Evolutionary conservation across 2,329 filamentous ascomycete genomes (phyloP).

Genomic region (Aspergillus sp.): DNA sequence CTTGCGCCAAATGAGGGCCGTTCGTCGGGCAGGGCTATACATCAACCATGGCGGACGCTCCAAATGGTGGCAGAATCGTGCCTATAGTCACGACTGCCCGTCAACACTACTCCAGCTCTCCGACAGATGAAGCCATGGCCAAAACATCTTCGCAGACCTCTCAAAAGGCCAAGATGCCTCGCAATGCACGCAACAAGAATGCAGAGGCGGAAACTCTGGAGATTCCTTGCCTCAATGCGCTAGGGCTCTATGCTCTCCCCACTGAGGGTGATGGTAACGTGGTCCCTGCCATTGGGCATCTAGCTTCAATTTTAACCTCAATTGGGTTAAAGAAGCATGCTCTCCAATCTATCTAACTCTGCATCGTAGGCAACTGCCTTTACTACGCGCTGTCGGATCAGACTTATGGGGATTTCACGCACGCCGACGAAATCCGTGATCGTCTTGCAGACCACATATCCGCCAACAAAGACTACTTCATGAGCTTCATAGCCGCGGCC

Average conservation of each 20-base stretch:
- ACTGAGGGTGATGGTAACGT: slow-evolving; percentile 64
- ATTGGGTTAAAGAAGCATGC: background rate
- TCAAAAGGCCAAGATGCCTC: slow-evolving; percentile 5
- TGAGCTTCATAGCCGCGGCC: slow-evolving; percentile 60
- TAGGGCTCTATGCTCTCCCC: slow-evolving; percentile 60
- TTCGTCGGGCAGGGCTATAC: slow-evolving; percentile 33
- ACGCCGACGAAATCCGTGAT: slow-evolving; percentile 60
- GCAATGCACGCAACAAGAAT: slow-evolving; percentile 20
- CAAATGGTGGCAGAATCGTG: slow-evolving; percentile 45
- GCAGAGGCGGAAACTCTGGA: slow-evolving; percentile 31
- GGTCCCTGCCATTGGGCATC: slow-evolving; percentile 23
- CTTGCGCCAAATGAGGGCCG: slow-evolving; percentile 36
- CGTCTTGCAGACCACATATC: slow-evolving; percentile 64
- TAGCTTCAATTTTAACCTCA: slow-evolving; percentile 9
- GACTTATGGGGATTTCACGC: slow-evolving; percentile 61
- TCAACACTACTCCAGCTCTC: slow-evolving; percentile 25
- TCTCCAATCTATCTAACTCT: slow-evolving; percentile 24
- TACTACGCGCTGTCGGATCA: slow-evolving; percentile 70
- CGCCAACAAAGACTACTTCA: slow-evolving; percentile 62
- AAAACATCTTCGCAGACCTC: slow-evolving; percentile 19
- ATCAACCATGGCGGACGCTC: slow-evolving; percentile 42
- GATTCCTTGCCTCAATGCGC: slow-evolving; percentile 52
- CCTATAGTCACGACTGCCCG: slow-evolving; percentile 40
- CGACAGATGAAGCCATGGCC: slow-evolving; percentile 18
- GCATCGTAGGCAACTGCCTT: slow-evolving; percentile 63